Evolutionary conservation across 345 rosid genomes (phyloP).

Genomic region (Eucalyptus viminalis): DNA sequence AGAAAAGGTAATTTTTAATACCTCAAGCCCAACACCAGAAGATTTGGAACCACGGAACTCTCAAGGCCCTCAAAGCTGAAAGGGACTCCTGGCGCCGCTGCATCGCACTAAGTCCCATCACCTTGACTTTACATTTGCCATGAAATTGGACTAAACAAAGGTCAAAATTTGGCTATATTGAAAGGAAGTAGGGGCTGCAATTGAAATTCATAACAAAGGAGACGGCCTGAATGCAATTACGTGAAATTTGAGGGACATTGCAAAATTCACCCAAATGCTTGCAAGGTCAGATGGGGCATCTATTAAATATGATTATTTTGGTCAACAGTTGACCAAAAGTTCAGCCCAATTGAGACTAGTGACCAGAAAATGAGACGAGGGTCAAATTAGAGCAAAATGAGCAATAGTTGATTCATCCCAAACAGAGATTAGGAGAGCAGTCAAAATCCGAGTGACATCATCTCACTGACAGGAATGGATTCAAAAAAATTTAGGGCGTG

Average conservation of each 20-base stretch:
- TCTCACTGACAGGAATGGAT: neutral
- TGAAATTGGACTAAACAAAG: neutral
- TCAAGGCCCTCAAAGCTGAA: neutral
- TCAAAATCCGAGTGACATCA: neutral
- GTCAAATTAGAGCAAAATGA: neutral
- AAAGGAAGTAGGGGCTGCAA: neutral
- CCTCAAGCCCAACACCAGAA: neutral
- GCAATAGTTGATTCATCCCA: neutral
- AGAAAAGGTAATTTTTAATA: neutral
- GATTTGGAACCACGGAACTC: neutral
- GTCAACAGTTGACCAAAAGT: neutral
- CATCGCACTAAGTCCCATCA: neutral
- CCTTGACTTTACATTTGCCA: neutral
- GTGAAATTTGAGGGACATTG: too few relatives aligned
- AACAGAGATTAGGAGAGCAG: neutral
- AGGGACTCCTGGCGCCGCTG: neutral
- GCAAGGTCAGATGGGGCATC: too few relatives aligned
- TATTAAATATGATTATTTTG: neutral
- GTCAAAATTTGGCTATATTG: neutral
- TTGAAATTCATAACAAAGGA: neutral
- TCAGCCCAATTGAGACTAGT: neutral
- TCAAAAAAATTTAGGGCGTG: too few relatives aligned
- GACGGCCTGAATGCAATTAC: neutral
- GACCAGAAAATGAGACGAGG: neutral
- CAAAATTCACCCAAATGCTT: too few relatives aligned